Evolutionary conservation across 2,329 filamentous ascomycete species (phyloP), one percentile per base, ranked within the genome.

Genomic region (Neofusicoccum ribis): DNA sequence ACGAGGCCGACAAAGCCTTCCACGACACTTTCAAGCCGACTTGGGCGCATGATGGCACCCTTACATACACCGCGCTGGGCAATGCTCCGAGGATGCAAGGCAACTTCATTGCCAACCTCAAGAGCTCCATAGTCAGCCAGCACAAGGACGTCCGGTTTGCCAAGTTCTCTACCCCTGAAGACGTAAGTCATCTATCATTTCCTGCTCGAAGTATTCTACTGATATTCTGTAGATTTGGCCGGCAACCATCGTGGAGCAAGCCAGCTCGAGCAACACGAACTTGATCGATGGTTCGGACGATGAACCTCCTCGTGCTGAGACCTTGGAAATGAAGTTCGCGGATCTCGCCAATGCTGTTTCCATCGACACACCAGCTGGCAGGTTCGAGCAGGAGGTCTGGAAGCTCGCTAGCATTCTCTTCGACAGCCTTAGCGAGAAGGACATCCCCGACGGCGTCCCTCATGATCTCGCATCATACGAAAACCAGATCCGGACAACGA

Each of bases 361-460:
- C 46, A 77, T 67, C 39, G 73, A 75, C 37, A 78, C 77, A 5
- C 67, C 72, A 3, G 74, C 74, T 63, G 78, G 79, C 14, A 66
- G 68, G 20, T 86, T 92, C 65, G 92, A 96, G 77, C 87, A 88
- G 72, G 83, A 88, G 14, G 88, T 95, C 0, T 99, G 96, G 95
- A 86, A 92, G 67, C 83, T 99, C 41, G 89, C 92, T 1, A 91
- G 91, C 65, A 89, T 97, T 43, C 84, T 99, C 3, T 99, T 97
- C 72, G 63, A 59, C 43, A 44, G 51, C 43, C 31, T 50, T 2
- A 50, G n/a, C 36, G 46, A 47, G 2, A n/a, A 43, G 1, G 93
- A 97, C 69, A 83, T 88, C 11, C 60, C 66, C 23, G 69, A 73
- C 49, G 69, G 72, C 4, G 64, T 73, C 1, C 70, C 75, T 11